Conservation (phyloP, 208 protist genomes). For the Plasmodiophora brassicae region DNA sequence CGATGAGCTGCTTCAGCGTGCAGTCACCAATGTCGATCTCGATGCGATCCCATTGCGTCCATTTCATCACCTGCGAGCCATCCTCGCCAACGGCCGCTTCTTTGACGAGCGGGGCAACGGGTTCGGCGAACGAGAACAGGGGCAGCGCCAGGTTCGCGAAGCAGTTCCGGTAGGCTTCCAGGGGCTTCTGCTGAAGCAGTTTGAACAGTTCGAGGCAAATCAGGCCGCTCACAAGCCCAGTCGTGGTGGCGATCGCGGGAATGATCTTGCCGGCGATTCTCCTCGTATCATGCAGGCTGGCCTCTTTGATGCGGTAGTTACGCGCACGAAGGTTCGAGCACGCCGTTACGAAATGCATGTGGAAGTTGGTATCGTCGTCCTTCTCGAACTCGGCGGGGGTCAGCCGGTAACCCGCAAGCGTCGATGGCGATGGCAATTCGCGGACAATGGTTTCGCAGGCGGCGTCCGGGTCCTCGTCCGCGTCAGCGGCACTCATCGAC, state of each 20-base stretch:
- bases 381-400: constrained; percentile 60
- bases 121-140: constrained; percentile 89
- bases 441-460: constrained; percentile 19
- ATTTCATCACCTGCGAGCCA: neutral
- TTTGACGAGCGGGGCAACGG: constrained; percentile 59
- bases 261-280: constrained; percentile 94
- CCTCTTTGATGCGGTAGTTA: constrained; percentile 59
- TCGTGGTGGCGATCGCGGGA: constrained; percentile 99
- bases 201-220: constrained; percentile 94
- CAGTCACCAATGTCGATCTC: neutral
- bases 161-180: constrained; percentile 70
- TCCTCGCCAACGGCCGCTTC: neutral
- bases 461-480: neutral
- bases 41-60: neutral
- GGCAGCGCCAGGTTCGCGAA: constrained; percentile 96
- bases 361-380: constrained; percentile 71
- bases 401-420: constrained; percentile 48
- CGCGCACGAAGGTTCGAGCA: constrained; percentile 62
- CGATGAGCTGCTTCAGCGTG: neutral
- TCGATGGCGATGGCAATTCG: constrained; percentile 38
- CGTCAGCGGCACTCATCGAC: neutral
- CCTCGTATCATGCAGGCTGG: constrained; percentile 50
- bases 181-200: constrained; percentile 73
- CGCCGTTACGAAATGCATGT: constrained; percentile 62
- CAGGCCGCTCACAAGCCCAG: constrained; percentile 93